Percentiles rank a stretch among this genome's conserved stretches.
phyloP scores from a whole-genome alignment of 148 eudicot genomes.

The Rhododendron ferrugineum region DNA sequence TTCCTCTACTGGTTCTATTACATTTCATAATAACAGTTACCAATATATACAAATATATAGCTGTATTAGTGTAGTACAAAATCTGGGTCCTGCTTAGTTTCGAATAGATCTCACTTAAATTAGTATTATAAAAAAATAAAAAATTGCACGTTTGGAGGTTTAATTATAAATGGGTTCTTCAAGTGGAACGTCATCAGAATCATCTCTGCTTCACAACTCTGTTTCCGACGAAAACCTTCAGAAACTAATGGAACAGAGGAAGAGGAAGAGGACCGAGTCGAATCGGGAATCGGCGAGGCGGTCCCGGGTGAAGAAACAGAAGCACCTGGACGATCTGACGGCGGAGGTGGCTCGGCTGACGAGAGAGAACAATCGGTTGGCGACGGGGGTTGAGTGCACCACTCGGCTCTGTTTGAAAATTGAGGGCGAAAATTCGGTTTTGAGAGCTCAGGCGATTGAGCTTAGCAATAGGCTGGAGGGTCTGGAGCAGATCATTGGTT shows the following conservation, averaged over 20 bases:
- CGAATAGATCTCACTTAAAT: background rate
- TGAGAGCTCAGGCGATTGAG: constrained; percentile 67
- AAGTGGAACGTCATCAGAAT: constrained; percentile 47
- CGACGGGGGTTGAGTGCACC: constrained; percentile 27
- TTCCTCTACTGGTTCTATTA: constrained; percentile 91
- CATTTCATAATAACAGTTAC: constrained; percentile 45
- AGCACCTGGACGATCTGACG: constrained; percentile 62
- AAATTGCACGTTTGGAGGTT: background rate
- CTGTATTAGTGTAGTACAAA: background rate
- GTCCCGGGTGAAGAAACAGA: constrained; percentile 68
- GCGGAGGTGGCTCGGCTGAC: constrained; percentile 36
- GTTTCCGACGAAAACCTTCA: constrained; percentile 45
- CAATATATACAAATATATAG: background rate
- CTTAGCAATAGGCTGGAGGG: constrained; percentile 53
- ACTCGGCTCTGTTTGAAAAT: constrained; percentile 36
- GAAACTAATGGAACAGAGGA: constrained; percentile 49
- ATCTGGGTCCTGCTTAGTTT: constrained; percentile 29
- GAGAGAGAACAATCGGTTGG: constrained; percentile 36
- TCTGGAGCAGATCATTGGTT: constrained; percentile 42
- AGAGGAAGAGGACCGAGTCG: constrained; percentile 64
- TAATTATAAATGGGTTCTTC: constrained; percentile 47
- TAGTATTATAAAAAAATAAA: background rate
- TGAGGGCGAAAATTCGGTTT: constrained; percentile 52
- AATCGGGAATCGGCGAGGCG: constrained; percentile 80
- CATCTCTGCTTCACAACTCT: constrained; percentile 33